Evolutionary conservation across 2,329 filamentous ascomycete species (phyloP), one percentile per base, ranked within the genome.

Genomic region (Aspergillus udagawae): DNA sequence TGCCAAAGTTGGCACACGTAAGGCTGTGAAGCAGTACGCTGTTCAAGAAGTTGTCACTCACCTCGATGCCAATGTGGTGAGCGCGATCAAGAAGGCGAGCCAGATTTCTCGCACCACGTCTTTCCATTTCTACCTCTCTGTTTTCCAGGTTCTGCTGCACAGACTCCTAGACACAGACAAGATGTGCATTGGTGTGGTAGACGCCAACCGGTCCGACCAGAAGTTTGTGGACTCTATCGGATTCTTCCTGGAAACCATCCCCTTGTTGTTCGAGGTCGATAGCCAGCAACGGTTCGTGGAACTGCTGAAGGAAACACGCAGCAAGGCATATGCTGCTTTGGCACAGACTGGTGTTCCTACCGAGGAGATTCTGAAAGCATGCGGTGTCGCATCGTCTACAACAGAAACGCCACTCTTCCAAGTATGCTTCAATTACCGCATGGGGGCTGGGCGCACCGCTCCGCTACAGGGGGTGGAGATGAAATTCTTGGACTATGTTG

Each of bases 401-500:
- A 60, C 59, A 7, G 58, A 69, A 35, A 66, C 49, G n/a, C 74
- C 75, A 2, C 57, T 77, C 3, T 75, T 76, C 57, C 75, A 77
- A 49, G 65, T 65, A 2, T 66, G 67, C 29, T 59, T 76, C 41
- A 66, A 77, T 54, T 71, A 74, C 55, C 60, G 64, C n/a, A 42
- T 52, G 28, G 57, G 58, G 5, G 45, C 25, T 7, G 28, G 48
- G 29, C 50, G 47, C 14, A 27, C 23, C 10, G 27, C 27, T 35
- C 49, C 53, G 14, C 49, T 59, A 12, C 48, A 52, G 7, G 49
- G 54, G n/a, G 52, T 54, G n/a, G 38, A 55, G 14, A 48, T 63
- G 25, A 54, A 60, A 5, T 51, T 60, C 3, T 8, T 51, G 35
- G 28, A 54, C n/a, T 32, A 92, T 82, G 65, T 89, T 90, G 76